phyloP scores from a whole-genome alignment of 169 alveolate species.

The Plasmodium gallinaceum region DNA sequence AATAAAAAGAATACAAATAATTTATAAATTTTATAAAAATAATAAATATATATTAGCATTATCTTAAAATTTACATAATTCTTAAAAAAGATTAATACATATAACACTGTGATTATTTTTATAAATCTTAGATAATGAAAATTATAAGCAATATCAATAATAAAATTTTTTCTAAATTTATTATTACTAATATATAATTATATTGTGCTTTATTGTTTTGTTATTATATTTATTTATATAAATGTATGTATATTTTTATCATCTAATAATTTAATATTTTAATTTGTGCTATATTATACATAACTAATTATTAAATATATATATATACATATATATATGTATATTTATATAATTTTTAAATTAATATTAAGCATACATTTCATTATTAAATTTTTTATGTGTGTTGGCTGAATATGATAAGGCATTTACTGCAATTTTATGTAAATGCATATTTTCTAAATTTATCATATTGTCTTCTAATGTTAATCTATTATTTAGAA shows the following conservation, averaged over 20 bases:
- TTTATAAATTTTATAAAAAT: not conserved
- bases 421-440: constrained; percentile 84
- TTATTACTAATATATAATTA: too few relatives aligned
- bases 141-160: not conserved
- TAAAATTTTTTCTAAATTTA: not conserved
- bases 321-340: not conserved
- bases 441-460: constrained; percentile 85
- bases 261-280: too few relatives aligned
- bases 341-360: not conserved
- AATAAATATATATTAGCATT: not conserved
- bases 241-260: not conserved
- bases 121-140: not conserved
- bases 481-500: constrained; percentile 80
- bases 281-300: not conserved
- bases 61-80: not conserved
- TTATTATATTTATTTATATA: not conserved
- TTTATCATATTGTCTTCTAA: constrained; percentile 86
- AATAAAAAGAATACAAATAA: not conserved
- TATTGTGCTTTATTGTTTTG: too few relatives aligned
- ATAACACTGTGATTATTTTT: too few relatives aligned
- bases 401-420: constrained; percentile 76
- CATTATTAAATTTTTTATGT: constrained; percentile 68
- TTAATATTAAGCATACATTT: constrained; percentile 36
- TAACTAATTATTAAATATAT: not conserved
- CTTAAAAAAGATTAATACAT: too few relatives aligned